Evolutionary conservation across 768 basidiomycete species (phyloP).

Genomic region (Lentinula sp.): DNA sequence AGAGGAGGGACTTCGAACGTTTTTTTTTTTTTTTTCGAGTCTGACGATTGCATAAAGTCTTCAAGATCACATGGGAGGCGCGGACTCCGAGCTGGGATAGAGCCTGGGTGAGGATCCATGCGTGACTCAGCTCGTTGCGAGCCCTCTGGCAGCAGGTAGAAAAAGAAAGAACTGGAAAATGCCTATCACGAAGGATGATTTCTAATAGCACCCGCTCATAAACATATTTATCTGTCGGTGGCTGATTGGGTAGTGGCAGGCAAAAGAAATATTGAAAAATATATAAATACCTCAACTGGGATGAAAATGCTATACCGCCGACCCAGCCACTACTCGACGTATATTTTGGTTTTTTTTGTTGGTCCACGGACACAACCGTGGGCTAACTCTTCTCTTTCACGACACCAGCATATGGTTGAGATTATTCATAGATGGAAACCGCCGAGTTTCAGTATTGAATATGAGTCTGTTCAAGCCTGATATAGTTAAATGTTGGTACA

Average conservation of each 20-base stretch:
- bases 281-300: neutral
- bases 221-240: neutral
- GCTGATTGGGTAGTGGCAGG: constrained; percentile 4
- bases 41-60: neutral
- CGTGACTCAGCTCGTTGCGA: neutral
- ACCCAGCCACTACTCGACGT: neutral
- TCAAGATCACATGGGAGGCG: too few relatives aligned
- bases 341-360: neutral
- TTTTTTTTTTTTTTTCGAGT: neutral
- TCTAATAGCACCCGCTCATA: neutral
- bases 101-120: too few relatives aligned
- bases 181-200: neutral
- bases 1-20: neutral
- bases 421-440: neutral
- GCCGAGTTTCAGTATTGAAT: neutral
- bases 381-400: neutral
- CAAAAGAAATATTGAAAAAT: neutral
- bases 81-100: too few relatives aligned
- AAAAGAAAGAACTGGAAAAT: neutral
- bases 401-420: neutral
- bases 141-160: too few relatives aligned
- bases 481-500: too few relatives aligned
- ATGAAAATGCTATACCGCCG: neutral
- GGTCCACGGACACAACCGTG: neutral
- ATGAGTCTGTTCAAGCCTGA: neutral